phyloP scores from a whole-genome alignment of 202 grass and related monocot species.

The Elaeis oleifera region DNA sequence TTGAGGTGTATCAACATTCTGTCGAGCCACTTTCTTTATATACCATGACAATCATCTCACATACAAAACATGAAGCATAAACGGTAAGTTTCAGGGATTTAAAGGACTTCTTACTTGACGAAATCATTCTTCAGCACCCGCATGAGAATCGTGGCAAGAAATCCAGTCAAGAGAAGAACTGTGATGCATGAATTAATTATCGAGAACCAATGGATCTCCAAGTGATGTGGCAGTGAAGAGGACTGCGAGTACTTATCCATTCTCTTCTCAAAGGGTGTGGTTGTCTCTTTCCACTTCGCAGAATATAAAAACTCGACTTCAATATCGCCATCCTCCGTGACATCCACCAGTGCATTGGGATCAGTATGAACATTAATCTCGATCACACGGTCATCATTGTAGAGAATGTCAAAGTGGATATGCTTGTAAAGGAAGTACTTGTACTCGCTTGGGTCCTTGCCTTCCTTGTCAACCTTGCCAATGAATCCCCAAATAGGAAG shows the following conservation, averaged over 20 bases:
- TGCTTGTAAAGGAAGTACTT: constrained; percentile 92
- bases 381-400: constrained; percentile 73
- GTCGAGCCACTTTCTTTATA: no score
- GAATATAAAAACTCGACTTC: constrained; percentile 76
- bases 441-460: constrained; percentile 54
- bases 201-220: constrained; percentile 97
- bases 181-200: constrained; percentile 98
- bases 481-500: constrained; percentile 93
- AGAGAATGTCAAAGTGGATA: constrained; percentile 77
- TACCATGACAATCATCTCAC: neutral
- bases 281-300: constrained; percentile 87
- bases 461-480: constrained; percentile 73
- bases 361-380: constrained; percentile 79
- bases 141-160: constrained; percentile 95
- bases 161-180: constrained; percentile 86
- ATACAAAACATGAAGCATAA: constrained; percentile 3
- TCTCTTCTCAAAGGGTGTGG: constrained; percentile 62
- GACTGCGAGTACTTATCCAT: constrained; percentile 97
- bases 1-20: no score
- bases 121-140: constrained; percentile 98
- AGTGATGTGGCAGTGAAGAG: constrained; percentile 67
- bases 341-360: constrained; percentile 53
- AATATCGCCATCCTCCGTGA: constrained; percentile 66
- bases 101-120: constrained; percentile 55
- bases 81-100: neutral